Base-by-base conservation (phyloP, 495 filamentous ascomycete species). In the Hypoxylon lienhwacheense region DNA sequence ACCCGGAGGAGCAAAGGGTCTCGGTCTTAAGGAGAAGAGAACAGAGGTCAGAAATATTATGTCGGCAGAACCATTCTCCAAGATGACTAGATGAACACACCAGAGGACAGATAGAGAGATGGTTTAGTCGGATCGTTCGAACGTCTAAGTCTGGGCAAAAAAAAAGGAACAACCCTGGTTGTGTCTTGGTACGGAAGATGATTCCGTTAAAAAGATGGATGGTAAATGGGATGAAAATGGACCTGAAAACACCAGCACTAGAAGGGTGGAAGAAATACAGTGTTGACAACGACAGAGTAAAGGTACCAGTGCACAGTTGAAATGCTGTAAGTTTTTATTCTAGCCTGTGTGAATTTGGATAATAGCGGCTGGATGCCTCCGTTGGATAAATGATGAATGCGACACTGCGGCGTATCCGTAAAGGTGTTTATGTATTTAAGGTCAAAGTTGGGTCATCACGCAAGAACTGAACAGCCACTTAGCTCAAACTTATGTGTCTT, bases 371-470 rank as follows among this genome's bases (percentile, higher is more conserved):
- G 20, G 43, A 39, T 54, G 37, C 24, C 44, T 36, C 57, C 51
- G 57, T 50, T 52, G 58, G 58, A 43, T 61, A 61, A 61, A 61
- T 55, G 15, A 36, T 42, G 28, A 55, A 55, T 61, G 47, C 29
- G 46, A 61, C 58, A 36, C 29, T 47, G 57, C 39, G 40, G 26
- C 35, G 39, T 55, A 12, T 48, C 5, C 16, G 16, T 45, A 34
- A 42, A 36, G 44, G 43, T 41, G 14, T 19, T 32, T 37, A 44
- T 45, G 33, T 42, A n/a, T 44, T n/a, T 24, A 25, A 51, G 14
- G 15, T 51, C 34, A 32, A 44, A 14, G 33, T 25, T 56, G 6
- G 43, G 41, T 40, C 37, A 29, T 32, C 16, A 54, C 19, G 12
- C 8, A 22, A 17, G 10, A 49, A 41, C 8, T 11, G 21, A 40